Base-by-base conservation (phyloP, 2,329 filamentous ascomycete species). In the Stagonosporopsis cucurbitacearum region DNA sequence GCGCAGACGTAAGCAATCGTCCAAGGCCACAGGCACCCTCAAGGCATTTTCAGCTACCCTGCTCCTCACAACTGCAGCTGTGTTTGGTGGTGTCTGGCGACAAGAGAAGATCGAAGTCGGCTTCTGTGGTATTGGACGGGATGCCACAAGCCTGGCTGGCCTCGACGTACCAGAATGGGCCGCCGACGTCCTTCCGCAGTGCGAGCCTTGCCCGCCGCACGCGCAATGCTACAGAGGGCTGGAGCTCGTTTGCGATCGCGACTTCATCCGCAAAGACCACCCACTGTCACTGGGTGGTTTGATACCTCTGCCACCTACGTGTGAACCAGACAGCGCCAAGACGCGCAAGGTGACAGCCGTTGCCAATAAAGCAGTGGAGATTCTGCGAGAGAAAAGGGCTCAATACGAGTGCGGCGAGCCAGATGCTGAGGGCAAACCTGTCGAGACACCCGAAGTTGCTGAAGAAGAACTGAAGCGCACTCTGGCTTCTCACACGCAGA, bases 31-130 rank as follows among this genome's bases (percentile, higher is more conserved):
- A 15, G 74, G 79, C 6, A 80, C 82, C 22, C 77, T 87, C 28
- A 84, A 84, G 55, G 86, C 86, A 0, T 88, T 91, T 15, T 81
- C 94, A 2, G 86, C 86, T 73, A 85, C 92, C 6, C 80, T 97
- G 2, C 73, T 94, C 3, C 72, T 90, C 19, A 87, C 89, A 0
- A 77, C 95, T 9, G 75, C 95, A 6, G 84, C 84, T 28, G 86
- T 88, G 0, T 91, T 96, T 61, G 89, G 83, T 26, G 85, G 85
- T 8, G 95, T 93, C 85, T 99, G 93, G 80, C 84, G 94, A 44
- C 91, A 96, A 72, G 95, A 99, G 77, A 98, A 98, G 81, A 81
- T 96, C n/a, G 89, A 91, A 15, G 91, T 98, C 19, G 95, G 96
- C 30, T 99, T 96, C 72, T 99, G 95, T 72, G 92, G 93, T 12